Percentiles rank a stretch among this genome's conserved stretches.
These are phyloP conservation scores for Fusarium liriodendri DNA, from an alignment of 2,329 filamentous ascomycete species.

Conservation along the genomic window DNA sequence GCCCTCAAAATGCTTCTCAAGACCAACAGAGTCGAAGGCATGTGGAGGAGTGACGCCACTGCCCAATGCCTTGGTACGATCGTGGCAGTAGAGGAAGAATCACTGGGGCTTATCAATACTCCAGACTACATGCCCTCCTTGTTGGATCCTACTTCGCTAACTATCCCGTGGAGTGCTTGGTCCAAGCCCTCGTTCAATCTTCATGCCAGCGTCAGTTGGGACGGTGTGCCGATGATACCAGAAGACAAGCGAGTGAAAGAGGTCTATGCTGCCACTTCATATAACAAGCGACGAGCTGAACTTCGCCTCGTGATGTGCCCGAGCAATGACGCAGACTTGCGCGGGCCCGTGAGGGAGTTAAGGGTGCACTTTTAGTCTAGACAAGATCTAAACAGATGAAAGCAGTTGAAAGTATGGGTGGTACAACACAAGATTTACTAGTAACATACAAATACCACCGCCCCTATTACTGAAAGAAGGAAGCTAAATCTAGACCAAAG, in stretches of 20 bases:
- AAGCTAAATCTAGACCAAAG: background rate
- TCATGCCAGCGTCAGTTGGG: background rate
- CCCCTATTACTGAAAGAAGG: background rate
- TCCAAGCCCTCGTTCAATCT: background rate
- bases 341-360: background rate
- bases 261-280: background rate
- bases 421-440: background rate
- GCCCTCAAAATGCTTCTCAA: constrained; percentile 34
- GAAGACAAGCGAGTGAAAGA: constrained; percentile 5
- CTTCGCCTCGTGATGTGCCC: background rate
- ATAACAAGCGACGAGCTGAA: background rate
- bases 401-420: background rate
- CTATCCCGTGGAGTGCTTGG: background rate
- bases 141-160: background rate
- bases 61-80: constrained; percentile 28
- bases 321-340: background rate
- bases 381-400: background rate
- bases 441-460: background rate
- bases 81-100: constrained; percentile 30
- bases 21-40: constrained; percentile 41
- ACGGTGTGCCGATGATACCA: background rate
- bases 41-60: constrained; percentile 42
- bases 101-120: background rate
- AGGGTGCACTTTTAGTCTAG: background rate
- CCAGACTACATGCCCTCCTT: background rate